Conservation (phyloP, 768 basidiomycete genomes). For the Mycena metata region DNA sequence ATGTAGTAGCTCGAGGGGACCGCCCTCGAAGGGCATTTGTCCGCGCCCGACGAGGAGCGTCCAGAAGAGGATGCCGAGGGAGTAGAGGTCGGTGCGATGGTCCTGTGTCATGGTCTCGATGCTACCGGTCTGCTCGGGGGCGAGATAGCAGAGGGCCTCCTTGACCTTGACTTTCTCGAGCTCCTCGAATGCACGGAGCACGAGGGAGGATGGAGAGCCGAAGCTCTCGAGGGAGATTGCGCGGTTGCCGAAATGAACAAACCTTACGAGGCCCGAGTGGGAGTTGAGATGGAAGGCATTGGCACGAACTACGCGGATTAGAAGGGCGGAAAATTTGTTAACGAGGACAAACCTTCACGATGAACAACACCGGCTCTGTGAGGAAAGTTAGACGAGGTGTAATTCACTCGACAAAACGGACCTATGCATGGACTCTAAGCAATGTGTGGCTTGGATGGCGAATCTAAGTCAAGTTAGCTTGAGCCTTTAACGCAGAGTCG, state of each 20-base stretch:
- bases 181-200: conserved; percentile 72
- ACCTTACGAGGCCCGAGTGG: conserved; percentile 75
- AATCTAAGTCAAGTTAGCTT: conserved; percentile 59
- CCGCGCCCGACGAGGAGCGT: conserved; percentile 79
- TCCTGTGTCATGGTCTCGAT: conserved; percentile 80
- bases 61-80: conserved; percentile 81
- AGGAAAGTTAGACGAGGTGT: conserved; percentile 14
- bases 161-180: conserved; percentile 77
- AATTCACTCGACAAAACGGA: conserved; percentile 8
- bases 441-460: conserved; percentile 80
- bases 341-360: conserved; percentile 66
- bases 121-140: conserved; percentile 83
- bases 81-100: conserved; percentile 81
- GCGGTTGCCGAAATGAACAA: conserved; percentile 83
- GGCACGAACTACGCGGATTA: conserved; percentile 66
- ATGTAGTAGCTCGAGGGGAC: conserved; percentile 73
- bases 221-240: conserved; percentile 78
- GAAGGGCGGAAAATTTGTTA: not conserved
- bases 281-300: conserved; percentile 83
- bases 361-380: conserved; percentile 70
- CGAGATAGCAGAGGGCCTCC: conserved; percentile 81
- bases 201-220: conserved; percentile 79
- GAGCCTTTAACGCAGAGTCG: not conserved
- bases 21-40: conserved; percentile 73
- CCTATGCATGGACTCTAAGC: conserved; percentile 75